phyloP scores from a whole-genome alignment of 2,329 filamentous ascomycete genomes.

The Myriosclerotinia curreyana region DNA sequence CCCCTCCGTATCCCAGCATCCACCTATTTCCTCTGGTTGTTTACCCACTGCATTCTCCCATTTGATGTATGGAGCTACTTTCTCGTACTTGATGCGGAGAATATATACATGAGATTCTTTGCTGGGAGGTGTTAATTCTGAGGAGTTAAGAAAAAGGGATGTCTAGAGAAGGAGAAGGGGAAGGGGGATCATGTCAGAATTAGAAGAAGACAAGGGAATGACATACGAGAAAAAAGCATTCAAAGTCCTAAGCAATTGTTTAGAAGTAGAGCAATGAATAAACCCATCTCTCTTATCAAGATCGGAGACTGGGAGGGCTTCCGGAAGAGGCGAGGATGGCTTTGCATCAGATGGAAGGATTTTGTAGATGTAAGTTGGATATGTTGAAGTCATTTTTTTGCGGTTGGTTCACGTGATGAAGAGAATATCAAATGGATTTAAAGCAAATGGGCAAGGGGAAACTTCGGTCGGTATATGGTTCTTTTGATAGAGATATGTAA shows the following conservation, averaged over 20 bases:
- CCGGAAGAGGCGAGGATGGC: slow-evolving; percentile 32
- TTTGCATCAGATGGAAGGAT: slow-evolving; percentile 33
- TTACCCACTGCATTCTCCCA: slow-evolving; percentile 34
- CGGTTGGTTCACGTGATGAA: neutral
- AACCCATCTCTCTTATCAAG: slow-evolving; percentile 36
- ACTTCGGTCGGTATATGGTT: too few relatives aligned
- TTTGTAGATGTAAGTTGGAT: slow-evolving; percentile 38
- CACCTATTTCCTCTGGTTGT: slow-evolving; percentile 28
- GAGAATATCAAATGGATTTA: too few relatives aligned
- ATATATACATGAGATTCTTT: slow-evolving; percentile 29
- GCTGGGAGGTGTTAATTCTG: neutral
- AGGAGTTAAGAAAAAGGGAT: too few relatives aligned
- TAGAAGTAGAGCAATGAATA: slow-evolving; percentile 34
- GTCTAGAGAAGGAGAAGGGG: too few relatives aligned
- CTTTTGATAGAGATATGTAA: too few relatives aligned
- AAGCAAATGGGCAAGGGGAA: too few relatives aligned
- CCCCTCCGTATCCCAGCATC: slow-evolving; percentile 34
- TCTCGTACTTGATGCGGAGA: slow-evolving; percentile 32
- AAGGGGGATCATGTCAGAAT: neutral
- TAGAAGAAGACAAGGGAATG: neutral
- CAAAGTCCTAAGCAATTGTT: slow-evolving; percentile 34
- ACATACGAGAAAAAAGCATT: slow-evolving; percentile 32
- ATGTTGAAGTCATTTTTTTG: slow-evolving; percentile 26
- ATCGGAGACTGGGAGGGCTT: slow-evolving; percentile 33
- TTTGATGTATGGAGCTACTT: slow-evolving; percentile 29